A percentile compares a stretch with the other conserved stretches of the same genome.
Evolutionary conservation across 805 yeast genomes (phyloP).

Genomic region (Ogataea angusta): DNA sequence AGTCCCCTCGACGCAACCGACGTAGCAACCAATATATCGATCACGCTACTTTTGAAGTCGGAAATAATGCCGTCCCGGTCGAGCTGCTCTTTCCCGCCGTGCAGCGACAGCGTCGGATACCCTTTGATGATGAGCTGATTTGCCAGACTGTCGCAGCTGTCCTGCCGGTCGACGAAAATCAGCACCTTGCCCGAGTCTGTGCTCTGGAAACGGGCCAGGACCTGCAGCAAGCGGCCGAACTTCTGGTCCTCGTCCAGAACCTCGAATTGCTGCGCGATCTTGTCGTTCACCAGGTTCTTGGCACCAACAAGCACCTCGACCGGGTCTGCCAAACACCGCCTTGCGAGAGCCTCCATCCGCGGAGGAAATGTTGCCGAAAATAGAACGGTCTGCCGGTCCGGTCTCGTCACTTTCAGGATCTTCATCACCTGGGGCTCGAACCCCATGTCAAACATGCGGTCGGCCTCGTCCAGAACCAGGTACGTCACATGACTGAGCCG

Average conservation of each 20-base stretch:
- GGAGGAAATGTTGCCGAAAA: conserved; percentile 94
- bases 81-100: conserved; percentile 87
- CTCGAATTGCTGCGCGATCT: conserved; percentile 69
- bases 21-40: conserved; percentile 77
- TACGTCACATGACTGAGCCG: conserved; percentile 68
- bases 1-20: conserved; percentile 94
- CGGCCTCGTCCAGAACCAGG: conserved; percentile 94
- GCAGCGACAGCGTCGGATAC: conserved; percentile 64
- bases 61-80: conserved; percentile 75
- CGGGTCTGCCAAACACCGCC: conserved; percentile 59
- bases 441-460: conserved; percentile 94
- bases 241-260: conserved; percentile 56
- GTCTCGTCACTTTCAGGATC: conserved; percentile 70
- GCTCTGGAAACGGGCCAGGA: conserved; percentile 46
- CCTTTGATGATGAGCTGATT: conserved; percentile 51
- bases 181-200: conserved; percentile 51
- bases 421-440: conserved; percentile 93
- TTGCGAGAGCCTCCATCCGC: conserved; percentile 73
- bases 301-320: conserved; percentile 79
- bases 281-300: conserved; percentile 74
- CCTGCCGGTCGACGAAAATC: conserved; percentile 85
- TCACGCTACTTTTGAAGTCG: conserved; percentile 60
- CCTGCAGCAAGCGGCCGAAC: conserved; percentile 49
- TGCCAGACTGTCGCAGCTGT: conserved; percentile 71
- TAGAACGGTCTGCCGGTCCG: conserved; percentile 83